Evolutionary conservation across 306 rosid genomes (phyloP).

Genomic region (Fragaria nilgerrensis): DNA sequence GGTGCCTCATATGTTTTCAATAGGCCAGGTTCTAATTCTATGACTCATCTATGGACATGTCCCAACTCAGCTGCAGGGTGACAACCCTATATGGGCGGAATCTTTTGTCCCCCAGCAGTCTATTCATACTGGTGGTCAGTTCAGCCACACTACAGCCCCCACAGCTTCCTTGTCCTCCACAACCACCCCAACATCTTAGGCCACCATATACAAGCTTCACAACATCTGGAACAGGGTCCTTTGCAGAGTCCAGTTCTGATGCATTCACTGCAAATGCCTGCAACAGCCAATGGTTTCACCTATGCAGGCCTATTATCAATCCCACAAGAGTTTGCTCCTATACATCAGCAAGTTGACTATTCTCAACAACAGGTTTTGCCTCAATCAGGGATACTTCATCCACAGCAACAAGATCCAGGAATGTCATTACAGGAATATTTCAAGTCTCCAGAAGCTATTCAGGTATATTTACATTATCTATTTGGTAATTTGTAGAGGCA

Average conservation of each 20-base stretch:
- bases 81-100: slow-evolving; percentile 56
- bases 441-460: slow-evolving; percentile 97
- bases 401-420: slow-evolving; percentile 61
- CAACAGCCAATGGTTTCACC: slow-evolving; percentile 78
- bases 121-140: slow-evolving; percentile 66
- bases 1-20: slow-evolving; percentile 47
- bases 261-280: slow-evolving; percentile 63
- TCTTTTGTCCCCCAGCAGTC: slow-evolving; percentile 58
- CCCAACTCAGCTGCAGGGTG: slow-evolving; percentile 68
- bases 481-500: background rate
- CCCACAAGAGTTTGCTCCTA: slow-evolving; percentile 55
- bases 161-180: slow-evolving; percentile 92
- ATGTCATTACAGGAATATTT: slow-evolving; percentile 85
- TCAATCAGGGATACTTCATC: slow-evolving; percentile 39
- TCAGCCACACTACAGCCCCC: slow-evolving; percentile 99
- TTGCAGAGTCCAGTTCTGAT: slow-evolving; percentile 56
- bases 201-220: slow-evolving; percentile 73
- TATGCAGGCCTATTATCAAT: slow-evolving; percentile 58
- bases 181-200: slow-evolving; percentile 93
- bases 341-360: slow-evolving; percentile 54
- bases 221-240: slow-evolving; percentile 69
- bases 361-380: slow-evolving; percentile 41
- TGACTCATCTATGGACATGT: slow-evolving; percentile 49
- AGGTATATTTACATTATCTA: slow-evolving; percentile 41
- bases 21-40: slow-evolving; percentile 65